Evolutionary conservation across 805 yeast genomes (phyloP).

Genomic region (Candida insectorum): DNA sequence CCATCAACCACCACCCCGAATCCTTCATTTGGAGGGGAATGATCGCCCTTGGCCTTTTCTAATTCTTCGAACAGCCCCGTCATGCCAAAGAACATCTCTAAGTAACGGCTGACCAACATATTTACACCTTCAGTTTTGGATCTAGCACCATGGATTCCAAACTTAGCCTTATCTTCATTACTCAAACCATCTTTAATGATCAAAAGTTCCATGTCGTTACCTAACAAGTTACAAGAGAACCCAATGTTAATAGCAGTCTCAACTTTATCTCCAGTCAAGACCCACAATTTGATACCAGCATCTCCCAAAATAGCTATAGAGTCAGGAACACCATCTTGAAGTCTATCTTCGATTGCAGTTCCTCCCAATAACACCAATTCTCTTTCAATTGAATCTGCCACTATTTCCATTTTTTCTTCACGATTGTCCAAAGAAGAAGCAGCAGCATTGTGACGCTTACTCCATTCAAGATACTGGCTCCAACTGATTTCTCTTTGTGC

Average conservation of each 20-base stretch:
- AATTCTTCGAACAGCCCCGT: constrained; percentile 22
- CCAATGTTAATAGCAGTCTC: constrained; percentile 86
- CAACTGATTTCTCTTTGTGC: constrained; percentile 67
- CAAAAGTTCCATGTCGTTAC: constrained; percentile 64
- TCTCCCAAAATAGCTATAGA: constrained; percentile 61
- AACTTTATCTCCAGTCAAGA: constrained; percentile 76
- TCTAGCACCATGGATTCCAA: constrained; percentile 21
- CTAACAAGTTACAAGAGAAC: constrained; percentile 69
- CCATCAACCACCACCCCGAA: constrained; percentile 73
- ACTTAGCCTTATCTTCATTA: constrained; percentile 32
- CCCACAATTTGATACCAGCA: constrained; percentile 83
- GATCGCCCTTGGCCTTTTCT: constrained; percentile 52
- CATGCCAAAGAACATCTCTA: constrained; percentile 55
- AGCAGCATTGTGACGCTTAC: constrained; percentile 57
- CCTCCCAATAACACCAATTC: constrained; percentile 68
- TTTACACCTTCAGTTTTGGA: constrained; percentile 35
- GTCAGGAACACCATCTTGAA: constrained; percentile 77
- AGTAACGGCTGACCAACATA: constrained; percentile 48
- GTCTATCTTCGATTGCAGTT: constrained; percentile 77
- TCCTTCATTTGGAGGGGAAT: constrained; percentile 56
- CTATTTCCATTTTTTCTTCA: constrained; percentile 70
- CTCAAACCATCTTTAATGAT: constrained; percentile 59
- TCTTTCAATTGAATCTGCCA: constrained; percentile 70
- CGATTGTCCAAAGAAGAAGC: constrained; percentile 60
- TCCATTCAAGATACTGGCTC: constrained; percentile 64